Evolutionary conservation across 2,329 filamentous ascomycete genomes (phyloP), one percentile per base, ranked within the genome.

Genomic region (Aspergillus puulaauensis): DNA sequence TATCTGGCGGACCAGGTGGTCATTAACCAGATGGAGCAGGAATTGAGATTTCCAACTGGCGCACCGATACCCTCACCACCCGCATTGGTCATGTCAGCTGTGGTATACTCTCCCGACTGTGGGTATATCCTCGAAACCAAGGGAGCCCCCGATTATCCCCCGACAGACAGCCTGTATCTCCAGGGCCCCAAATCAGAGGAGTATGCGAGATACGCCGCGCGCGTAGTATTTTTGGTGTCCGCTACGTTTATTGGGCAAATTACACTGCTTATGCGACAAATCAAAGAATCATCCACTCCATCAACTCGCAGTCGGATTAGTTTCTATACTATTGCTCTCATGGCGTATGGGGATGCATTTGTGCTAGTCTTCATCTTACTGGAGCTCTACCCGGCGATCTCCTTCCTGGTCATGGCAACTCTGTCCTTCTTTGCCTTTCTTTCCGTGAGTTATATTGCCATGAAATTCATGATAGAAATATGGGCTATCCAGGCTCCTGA

Each of bases 391-490:
- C 74, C 83, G 1, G 78, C 81, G 14, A 78, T 81, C 1, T 79
- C 83, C 0, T 85, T 84, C 61, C 70, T 86, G 33, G 75, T 83
- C 15, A 70, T 87, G 54, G 79, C 84, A 15, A 79, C 79, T 2
- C 79, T 81, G 24, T 82, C 82, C 2, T 88, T 87, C 66, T 69
- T 88, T 17, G 79, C 83, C 1, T 82, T 87, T 61, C 79, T 86
- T 49, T 83, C 82, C 15, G 83, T 86, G 23, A 82, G 82, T 57
- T 84, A 84, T 67, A 83, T 87, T 56, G 84, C 85, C 33, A 85
- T 88, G 75, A 82, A 84, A 52, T 88, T 88, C 63, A 75, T 88
- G 66, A 83, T 86, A 76, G 85, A 87, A 53, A 85, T 88, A n/a
- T 88, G 85, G 85, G 79, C 80, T 19, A 82, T 86, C 2, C 86